Percentiles rank a stretch among this genome's conserved stretches.
Conservation (phyloP, 768 basidiomycete genomes). For the Gloeopeniophorella convolvens region DNA sequence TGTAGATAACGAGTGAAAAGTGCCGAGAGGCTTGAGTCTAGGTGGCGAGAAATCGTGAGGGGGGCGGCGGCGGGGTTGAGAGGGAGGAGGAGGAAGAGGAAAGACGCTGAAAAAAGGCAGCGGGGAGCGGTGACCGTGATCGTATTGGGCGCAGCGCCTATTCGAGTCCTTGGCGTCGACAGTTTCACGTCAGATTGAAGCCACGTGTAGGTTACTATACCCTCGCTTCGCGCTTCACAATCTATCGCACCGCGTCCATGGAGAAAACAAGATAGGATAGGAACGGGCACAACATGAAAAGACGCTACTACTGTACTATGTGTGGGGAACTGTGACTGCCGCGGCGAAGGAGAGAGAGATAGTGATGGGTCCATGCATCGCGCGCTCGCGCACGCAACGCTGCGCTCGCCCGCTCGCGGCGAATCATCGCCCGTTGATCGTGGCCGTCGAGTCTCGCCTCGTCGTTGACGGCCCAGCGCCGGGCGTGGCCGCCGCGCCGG, state of each 20-base stretch:
- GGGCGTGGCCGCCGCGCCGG: slow-evolving; percentile 20
- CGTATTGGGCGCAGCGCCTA: too few species aligned
- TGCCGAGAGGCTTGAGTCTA: neutral
- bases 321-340: neutral
- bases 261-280: neutral
- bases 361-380: neutral
- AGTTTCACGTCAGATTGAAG: too few species aligned
- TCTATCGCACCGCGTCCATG: too few species aligned
- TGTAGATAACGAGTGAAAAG: neutral
- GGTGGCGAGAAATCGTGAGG: slow-evolving; percentile 1
- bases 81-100: neutral
- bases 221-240: too few species aligned
- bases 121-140: neutral
- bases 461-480: slow-evolving; percentile 26
- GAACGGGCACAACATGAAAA: neutral
- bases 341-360: neutral
- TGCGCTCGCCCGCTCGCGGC: too few species aligned
- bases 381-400: neutral
- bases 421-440: slow-evolving; percentile 54
- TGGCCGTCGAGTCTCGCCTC: slow-evolving; percentile 63
- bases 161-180: too few species aligned
- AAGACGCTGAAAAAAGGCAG: neutral
- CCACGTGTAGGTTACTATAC: too few species aligned
- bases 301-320: slow-evolving; percentile 1
- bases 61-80: neutral